Conservation (phyloP, 345 rosid genomes). For the Eutrema yunnanense region DNA sequence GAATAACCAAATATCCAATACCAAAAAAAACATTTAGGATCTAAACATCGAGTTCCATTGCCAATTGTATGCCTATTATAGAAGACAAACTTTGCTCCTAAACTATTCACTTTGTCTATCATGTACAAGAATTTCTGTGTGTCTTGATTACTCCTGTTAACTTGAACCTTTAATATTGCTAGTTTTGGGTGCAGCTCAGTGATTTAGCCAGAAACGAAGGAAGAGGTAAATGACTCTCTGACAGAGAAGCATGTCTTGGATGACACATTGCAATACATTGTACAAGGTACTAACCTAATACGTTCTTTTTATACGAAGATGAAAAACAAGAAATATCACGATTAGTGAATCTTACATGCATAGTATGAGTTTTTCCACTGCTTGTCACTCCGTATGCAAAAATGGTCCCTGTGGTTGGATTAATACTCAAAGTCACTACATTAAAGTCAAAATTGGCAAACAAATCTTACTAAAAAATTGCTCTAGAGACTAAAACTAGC, state of each 20-base stretch:
- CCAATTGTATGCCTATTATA: not conserved
- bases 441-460: not conserved
- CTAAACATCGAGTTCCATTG: not conserved
- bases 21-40: not conserved
- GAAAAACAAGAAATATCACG: not conserved
- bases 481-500: not conserved
- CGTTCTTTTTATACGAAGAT: not conserved
- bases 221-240: not conserved
- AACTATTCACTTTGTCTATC: not conserved
- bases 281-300: not conserved
- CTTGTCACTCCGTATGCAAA: slow-evolving; percentile 99
- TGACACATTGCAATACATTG: not conserved
- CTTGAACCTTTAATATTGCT: not conserved
- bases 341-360: slow-evolving; percentile 71
- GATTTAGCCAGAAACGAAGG: not conserved
- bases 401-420: slow-evolving; percentile 65
- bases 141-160: not conserved
- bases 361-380: slow-evolving; percentile 99
- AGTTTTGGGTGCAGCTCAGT: not conserved
- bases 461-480: not conserved
- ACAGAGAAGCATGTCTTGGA: not conserved
- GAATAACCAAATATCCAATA: not conserved
- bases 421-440: slow-evolving; percentile 22
- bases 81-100: not conserved
- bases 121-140: not conserved